Conservation (phyloP, 768 basidiomycete genomes). For the Boletus rufocinnamomeus region DNA sequence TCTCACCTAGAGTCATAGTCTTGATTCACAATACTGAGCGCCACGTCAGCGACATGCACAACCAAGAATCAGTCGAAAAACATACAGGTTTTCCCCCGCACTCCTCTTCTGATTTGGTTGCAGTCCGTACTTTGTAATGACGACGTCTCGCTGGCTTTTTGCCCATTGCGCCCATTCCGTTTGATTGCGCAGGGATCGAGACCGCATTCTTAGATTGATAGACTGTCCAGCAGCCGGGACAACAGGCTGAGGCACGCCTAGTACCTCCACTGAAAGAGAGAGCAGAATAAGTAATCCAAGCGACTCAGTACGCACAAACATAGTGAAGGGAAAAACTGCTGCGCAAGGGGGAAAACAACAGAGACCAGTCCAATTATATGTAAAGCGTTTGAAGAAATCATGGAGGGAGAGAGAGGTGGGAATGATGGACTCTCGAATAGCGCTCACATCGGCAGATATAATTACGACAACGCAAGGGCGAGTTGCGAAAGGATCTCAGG, state of each 20-base stretch:
- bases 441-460: slow-evolving; percentile 13
- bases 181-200: slow-evolving; percentile 16
- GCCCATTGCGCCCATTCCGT: slow-evolving; percentile 40
- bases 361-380: slow-evolving; percentile 11
- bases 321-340: slow-evolving; percentile 6
- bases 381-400: slow-evolving; percentile 6
- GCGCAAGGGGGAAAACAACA: slow-evolving; percentile 2
- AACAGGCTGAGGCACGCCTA: slow-evolving; percentile 14
- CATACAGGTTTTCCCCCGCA: slow-evolving; percentile 51
- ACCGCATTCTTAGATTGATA: slow-evolving; percentile 22
- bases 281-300: slow-evolving; percentile 16
- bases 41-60: slow-evolving; percentile 3
- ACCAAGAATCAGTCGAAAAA: neutral
- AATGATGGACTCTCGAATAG: neutral
- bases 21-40: slow-evolving; percentile 58
- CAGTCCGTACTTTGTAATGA: slow-evolving; percentile 51
- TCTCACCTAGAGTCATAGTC: slow-evolving; percentile 60
- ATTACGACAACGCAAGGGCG: neutral
- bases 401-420: slow-evolving; percentile 6
- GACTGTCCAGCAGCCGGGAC: slow-evolving; percentile 22
- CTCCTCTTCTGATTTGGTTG: slow-evolving; percentile 38
- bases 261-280: slow-evolving; percentile 10
- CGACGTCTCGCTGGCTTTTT: slow-evolving; percentile 42
- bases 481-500: neutral
- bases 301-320: slow-evolving; percentile 6